A percentile compares a stretch with the other conserved stretches of the same genome.
These are phyloP conservation scores for Clathrus columnatus DNA, from an alignment of 768 basidiomycete genomes.

Conservation along the genomic window DNA sequence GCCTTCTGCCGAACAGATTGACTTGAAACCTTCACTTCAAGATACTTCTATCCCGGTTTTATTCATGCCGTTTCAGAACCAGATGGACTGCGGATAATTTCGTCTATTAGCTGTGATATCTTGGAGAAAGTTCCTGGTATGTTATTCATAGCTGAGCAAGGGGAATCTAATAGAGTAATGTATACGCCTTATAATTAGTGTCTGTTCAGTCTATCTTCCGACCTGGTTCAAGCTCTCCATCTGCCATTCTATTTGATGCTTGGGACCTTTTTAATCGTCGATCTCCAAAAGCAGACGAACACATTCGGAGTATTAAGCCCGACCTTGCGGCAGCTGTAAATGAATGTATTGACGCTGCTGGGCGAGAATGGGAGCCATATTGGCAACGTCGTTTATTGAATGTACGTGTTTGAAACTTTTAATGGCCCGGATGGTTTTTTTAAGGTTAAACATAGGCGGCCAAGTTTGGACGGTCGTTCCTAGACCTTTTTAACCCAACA, in stretches of 20 bases:
- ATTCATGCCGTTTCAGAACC: conserved; percentile 76
- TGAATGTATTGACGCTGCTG: conserved; percentile 90
- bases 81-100: conserved; percentile 83
- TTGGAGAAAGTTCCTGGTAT: conserved; percentile 89
- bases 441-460: conserved; percentile 58
- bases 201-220: conserved; percentile 78
- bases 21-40: conserved; percentile 24
- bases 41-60: conserved; percentile 72
- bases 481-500: conserved; percentile 86
- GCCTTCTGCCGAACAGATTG: not conserved
- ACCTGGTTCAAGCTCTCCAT: conserved; percentile 86
- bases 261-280: conserved; percentile 79
- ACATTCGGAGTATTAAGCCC: conserved; percentile 75
- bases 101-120: conserved; percentile 74
- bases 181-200: no score
- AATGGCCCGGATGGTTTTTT: not conserved
- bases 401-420: conserved; percentile 33
- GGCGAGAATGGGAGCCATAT: conserved; percentile 79
- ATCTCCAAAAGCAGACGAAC: conserved; percentile 90
- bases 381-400: conserved; percentile 86
- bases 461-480: conserved; percentile 88
- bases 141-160: not conserved
- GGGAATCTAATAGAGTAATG: no score
- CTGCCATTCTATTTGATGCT: conserved; percentile 89
- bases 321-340: conserved; percentile 84